Conservation (phyloP, 2,329 filamentous ascomycete species). For the Claviceps humidiphila region DNA sequence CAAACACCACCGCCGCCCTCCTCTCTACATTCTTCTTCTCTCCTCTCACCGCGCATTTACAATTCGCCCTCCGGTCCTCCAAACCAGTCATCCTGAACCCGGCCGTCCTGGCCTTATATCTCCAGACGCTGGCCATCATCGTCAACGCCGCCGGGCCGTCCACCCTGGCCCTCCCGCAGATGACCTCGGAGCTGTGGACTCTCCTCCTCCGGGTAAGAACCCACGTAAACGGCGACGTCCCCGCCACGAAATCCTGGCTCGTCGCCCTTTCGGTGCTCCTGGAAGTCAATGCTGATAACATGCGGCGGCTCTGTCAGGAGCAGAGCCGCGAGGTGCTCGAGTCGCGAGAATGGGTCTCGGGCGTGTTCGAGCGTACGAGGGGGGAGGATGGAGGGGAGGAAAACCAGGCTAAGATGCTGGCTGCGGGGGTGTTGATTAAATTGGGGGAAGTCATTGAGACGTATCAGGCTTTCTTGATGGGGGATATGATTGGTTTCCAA, state of each 20-base stretch:
- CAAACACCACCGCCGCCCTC: constrained; percentile 67
- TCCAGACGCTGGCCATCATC: constrained; percentile 76
- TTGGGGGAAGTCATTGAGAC: constrained; percentile 70
- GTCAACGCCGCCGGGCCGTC: constrained; percentile 73
- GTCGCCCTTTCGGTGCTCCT: constrained; percentile 69
- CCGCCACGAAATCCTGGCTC: constrained; percentile 60
- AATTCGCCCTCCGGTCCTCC: constrained; percentile 40
- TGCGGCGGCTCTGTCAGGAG: constrained; percentile 57
- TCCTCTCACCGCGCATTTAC: constrained; percentile 71
- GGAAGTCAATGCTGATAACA: constrained; percentile 65
- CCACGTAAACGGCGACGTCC: constrained; percentile 45
- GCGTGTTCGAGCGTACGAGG: constrained; percentile 52
- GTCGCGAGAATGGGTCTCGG: constrained; percentile 72
- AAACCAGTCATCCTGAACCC: constrained; percentile 57
- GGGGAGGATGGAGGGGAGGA: constrained; percentile 50
- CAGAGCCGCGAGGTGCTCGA: constrained; percentile 70
- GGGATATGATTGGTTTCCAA: constrained; percentile 41
- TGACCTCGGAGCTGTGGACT: constrained; percentile 75
- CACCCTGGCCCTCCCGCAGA: constrained; percentile 59
- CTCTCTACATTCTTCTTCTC: constrained; percentile 73
- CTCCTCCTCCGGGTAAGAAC: constrained; percentile 61
- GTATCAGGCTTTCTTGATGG: constrained; percentile 65
- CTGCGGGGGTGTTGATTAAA: constrained; percentile 64
- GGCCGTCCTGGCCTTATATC: constrained; percentile 61
- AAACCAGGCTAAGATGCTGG: constrained; percentile 64